A percentile compares a stretch with the other conserved stretches of the same genome.
phyloP scores from a whole-genome alignment of 805 yeast genomes.

The Ogataea methylovora region DNA sequence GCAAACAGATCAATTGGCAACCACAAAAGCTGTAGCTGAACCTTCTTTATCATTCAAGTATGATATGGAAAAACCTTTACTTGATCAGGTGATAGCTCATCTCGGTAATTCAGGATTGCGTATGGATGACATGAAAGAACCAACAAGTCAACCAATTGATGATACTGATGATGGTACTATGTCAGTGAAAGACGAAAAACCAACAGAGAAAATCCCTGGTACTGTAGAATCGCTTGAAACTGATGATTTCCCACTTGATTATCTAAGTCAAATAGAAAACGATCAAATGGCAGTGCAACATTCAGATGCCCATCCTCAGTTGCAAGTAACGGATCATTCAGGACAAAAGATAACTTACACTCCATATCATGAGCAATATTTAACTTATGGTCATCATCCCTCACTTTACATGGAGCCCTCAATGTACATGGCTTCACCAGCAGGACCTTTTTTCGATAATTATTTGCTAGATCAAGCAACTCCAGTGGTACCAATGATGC shows the following conservation, averaged over 20 bases:
- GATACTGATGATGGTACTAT: constrained; percentile 3
- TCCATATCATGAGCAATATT: constrained; percentile 11
- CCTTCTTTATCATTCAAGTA: constrained; percentile 76
- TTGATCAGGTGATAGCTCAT: constrained; percentile 40
- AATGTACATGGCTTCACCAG: constrained; percentile 19
- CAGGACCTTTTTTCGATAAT: constrained; percentile 3
- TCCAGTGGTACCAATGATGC: constrained; percentile 21
- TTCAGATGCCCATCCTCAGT: no score
- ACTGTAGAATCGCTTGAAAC: constrained; percentile 17
- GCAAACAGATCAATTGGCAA: constrained; percentile 46
- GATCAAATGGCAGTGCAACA: no score
- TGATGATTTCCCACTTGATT: constrained; percentile 69
- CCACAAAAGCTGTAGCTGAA: constrained; percentile 66
- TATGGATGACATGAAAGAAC: constrained; percentile 9
- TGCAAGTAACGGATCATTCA: no score
- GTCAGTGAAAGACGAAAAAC: neutral
- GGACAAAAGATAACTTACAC: no score
- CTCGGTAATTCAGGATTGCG: constrained; percentile 10
- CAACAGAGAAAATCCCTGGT: constrained; percentile 1
- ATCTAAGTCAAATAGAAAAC: constrained; percentile 27
- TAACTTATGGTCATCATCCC: constrained; percentile 16
- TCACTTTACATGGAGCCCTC: constrained; percentile 17
- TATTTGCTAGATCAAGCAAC: constrained; percentile 21
- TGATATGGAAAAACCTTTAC: constrained; percentile 43
- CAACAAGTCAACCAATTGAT: constrained; percentile 8